phyloP scores from a whole-genome alignment of 192 early-diverging fungal species.

The Backusella circina region DNA sequence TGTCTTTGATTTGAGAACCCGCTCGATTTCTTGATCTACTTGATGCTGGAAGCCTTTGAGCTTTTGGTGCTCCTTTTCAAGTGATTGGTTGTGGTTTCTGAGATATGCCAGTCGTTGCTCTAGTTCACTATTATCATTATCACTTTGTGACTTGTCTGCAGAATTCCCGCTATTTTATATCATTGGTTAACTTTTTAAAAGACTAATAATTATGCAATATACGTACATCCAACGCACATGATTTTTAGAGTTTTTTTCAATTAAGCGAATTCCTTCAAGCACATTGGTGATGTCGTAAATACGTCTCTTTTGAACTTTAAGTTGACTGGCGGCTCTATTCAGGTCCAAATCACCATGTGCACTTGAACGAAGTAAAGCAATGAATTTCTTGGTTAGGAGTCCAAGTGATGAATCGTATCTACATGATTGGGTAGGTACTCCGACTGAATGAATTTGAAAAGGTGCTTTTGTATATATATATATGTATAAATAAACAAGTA shows the following conservation, averaged over 20 bases:
- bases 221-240: conserved; percentile 65
- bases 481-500: background rate
- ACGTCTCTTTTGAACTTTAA: conserved; percentile 63
- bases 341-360: conserved; percentile 55
- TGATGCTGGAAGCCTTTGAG: background rate
- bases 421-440: conserved; percentile 11
- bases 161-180: conserved; percentile 11
- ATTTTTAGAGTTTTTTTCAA: conserved; percentile 67
- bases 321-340: conserved; percentile 51
- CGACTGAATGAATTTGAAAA: conserved; percentile 11
- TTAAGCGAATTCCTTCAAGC: conserved; percentile 60
- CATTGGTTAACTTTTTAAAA: background rate
- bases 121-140: background rate
- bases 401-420: conserved; percentile 47
- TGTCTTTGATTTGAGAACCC: background rate
- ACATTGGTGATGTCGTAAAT: conserved; percentile 73
- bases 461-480: background rate
- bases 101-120: conserved; percentile 3
- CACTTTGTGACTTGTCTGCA: background rate
- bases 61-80: conserved; percentile 12
- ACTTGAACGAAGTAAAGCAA: conserved; percentile 42
- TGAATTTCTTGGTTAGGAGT: conserved; percentile 58
- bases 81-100: conserved; percentile 1
- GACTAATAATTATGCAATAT: background rate
- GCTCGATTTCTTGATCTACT: conserved; percentile 4